A percentile compares a stretch with the other conserved stretches of the same genome.
phyloP scores from a whole-genome alignment of 2,329 filamentous ascomycete species.

The Sporothrix luriei region DNA sequence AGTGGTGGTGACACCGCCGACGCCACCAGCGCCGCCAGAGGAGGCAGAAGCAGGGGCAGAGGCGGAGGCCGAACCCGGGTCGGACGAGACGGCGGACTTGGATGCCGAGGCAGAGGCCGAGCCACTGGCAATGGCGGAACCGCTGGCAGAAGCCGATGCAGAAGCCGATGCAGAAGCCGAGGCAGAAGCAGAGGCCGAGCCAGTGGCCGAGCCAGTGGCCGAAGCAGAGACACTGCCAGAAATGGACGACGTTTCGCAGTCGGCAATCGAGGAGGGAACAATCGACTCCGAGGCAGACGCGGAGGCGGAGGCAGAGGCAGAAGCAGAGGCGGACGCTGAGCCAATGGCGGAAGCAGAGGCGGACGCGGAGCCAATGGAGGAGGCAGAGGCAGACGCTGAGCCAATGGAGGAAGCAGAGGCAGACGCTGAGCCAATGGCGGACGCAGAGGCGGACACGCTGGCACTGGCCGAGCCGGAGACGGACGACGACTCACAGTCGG shows the following conservation, averaged over 20 bases:
- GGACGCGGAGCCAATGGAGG: neutral
- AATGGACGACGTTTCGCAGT: neutral
- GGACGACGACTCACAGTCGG: constrained; percentile 9
- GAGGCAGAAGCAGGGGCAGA: neutral
- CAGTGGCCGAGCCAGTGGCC: neutral
- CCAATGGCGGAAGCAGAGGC: neutral
- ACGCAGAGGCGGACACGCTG: neutral
- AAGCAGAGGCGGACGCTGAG: neutral
- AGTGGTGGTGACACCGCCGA: constrained; percentile 15
- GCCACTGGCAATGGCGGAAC: no score
- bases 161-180: neutral
- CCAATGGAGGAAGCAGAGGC: neutral
- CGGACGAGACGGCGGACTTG: neutral
- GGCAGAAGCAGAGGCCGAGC: neutral
- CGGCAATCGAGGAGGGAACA: neutral
- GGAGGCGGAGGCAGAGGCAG: neutral
- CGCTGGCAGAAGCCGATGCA: neutral
- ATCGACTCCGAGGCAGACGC: neutral
- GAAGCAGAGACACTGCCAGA: neutral
- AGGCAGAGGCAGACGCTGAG: neutral
- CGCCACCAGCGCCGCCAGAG: neutral
- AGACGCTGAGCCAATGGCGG: neutral
- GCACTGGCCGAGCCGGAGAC: neutral
- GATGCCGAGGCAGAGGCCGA: neutral
- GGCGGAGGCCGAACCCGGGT: neutral